Evolutionary conservation across 2,329 filamentous ascomycete species (phyloP).

Genomic region (Trichoderma koningiopsis): DNA sequence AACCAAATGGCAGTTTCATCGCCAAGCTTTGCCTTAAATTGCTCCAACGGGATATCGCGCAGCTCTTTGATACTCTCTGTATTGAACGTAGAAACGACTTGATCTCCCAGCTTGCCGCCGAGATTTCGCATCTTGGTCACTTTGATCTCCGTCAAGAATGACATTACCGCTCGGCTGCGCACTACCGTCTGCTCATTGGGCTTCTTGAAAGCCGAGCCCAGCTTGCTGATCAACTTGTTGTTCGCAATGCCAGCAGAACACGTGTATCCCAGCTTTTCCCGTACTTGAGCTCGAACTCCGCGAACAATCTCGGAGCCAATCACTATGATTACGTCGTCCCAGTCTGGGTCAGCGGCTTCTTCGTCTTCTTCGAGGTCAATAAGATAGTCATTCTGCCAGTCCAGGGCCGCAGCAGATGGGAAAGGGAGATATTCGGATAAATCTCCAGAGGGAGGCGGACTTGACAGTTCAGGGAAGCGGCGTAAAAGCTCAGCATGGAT

Average conservation of each 20-base stretch:
- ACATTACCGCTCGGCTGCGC: conserved; percentile 75
- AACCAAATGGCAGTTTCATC: conserved; percentile 87
- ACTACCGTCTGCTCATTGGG: conserved; percentile 95
- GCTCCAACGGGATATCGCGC: conserved; percentile 69
- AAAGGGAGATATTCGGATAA: conserved; percentile 69
- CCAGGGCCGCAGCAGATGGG: conserved; percentile 68
- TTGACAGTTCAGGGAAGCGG: conserved; percentile 70
- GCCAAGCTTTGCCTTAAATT: conserved; percentile 75
- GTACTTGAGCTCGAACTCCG: conserved; percentile 69
- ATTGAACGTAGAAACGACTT: conserved; percentile 76
- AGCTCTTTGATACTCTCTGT: conserved; percentile 80
- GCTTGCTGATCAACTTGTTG: conserved; percentile 95
- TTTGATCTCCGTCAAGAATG: conserved; percentile 83
- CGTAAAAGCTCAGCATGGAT: conserved; percentile 74
- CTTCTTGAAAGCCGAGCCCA: conserved; percentile 89
- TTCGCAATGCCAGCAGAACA: conserved; percentile 86
- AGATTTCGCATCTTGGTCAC: conserved; percentile 94
- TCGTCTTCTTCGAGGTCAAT: conserved; percentile 75
- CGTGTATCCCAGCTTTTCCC: conserved; percentile 76
- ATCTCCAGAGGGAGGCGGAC: conserved; percentile 72
- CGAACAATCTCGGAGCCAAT: conserved; percentile 89
- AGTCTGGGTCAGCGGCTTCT: conserved; percentile 84
- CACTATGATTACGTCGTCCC: conserved; percentile 89
- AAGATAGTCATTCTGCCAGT: conserved; percentile 83
- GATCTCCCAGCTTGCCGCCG: conserved; percentile 92